A percentile compares a stretch with the other conserved stretches of the same genome.
Evolutionary conservation across 176 grass and related monocot species (phyloP).

Genomic region (Hordeum vulgare): MorexV3_pseudomolecules_assembly NC_058518.1:501858465-501858964

Average conservation of each 20-base stretch:
- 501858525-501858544: conserved; percentile 99
- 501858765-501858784: conserved; percentile 97
- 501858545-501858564: conserved; percentile 97
- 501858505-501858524: conserved; percentile 97
- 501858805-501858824: conserved; percentile 63
- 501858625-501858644: not conserved
- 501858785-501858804: conserved; percentile 98
- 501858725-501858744: not conserved
- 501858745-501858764: conserved; percentile 95
- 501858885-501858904: not conserved
- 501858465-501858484: conserved; percentile 96
- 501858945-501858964: not conserved
- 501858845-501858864: not conserved
- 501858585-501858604: conserved; percentile 98
- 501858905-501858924: not conserved
- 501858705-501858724: conserved; percentile 6
- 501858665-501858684: not conserved
- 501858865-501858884: not conserved
- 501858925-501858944: not conserved
- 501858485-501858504: conserved; percentile 96
- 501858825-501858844: conserved; percentile 9
- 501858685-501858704: not conserved
- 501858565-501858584: conserved; percentile 78
- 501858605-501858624: not conserved
- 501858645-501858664: not conserved